Percentiles rank a stretch among this genome's conserved stretches.
Evolutionary conservation across 495 filamentous ascomycete species (phyloP).

Genomic region (Articulospora tetracladia): DNA sequence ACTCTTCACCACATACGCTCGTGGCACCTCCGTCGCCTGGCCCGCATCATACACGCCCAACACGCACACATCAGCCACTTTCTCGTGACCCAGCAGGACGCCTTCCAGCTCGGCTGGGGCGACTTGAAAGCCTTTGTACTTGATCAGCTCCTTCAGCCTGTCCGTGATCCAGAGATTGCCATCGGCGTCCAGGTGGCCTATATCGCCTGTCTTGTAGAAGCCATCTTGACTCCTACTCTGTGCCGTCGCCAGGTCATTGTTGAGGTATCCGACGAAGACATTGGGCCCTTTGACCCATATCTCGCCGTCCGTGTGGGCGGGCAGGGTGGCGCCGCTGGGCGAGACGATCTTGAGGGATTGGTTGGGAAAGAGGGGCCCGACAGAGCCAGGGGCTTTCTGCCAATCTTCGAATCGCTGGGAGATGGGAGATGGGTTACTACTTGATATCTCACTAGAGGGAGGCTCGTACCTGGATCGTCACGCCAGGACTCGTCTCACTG

Average conservation of each 20-base stretch:
- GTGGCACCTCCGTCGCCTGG: slow-evolving; percentile 71
- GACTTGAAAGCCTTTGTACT: slow-evolving; percentile 70
- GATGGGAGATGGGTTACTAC: not conserved
- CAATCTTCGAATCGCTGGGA: slow-evolving; percentile 49
- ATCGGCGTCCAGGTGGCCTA: slow-evolving; percentile 53
- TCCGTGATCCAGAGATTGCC: slow-evolving; percentile 61
- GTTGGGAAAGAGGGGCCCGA: slow-evolving; percentile 74
- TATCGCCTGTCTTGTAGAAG: slow-evolving; percentile 65
- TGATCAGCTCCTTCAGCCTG: slow-evolving; percentile 66
- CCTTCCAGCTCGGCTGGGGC: slow-evolving; percentile 72
- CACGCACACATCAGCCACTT: slow-evolving; percentile 75
- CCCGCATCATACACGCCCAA: slow-evolving; percentile 67
- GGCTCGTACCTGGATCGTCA: not conserved
- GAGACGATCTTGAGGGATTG: slow-evolving; percentile 75
- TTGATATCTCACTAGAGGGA: not conserved
- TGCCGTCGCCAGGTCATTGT: slow-evolving; percentile 53
- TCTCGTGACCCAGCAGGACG: slow-evolving; percentile 62
- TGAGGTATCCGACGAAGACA: slow-evolving; percentile 62
- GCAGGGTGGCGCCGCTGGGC: slow-evolving; percentile 22
- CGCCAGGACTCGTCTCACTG: slow-evolving; percentile 46
- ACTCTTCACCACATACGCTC: slow-evolving; percentile 70
- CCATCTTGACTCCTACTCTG: slow-evolving; percentile 55
- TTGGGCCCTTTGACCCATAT: slow-evolving; percentile 64
- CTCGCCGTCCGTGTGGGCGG: slow-evolving; percentile 54
- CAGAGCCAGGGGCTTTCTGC: slow-evolving; percentile 69